Base-by-base conservation (phyloP, 495 filamentous ascomycete species). In the Aspergillus biplanus region DNA sequence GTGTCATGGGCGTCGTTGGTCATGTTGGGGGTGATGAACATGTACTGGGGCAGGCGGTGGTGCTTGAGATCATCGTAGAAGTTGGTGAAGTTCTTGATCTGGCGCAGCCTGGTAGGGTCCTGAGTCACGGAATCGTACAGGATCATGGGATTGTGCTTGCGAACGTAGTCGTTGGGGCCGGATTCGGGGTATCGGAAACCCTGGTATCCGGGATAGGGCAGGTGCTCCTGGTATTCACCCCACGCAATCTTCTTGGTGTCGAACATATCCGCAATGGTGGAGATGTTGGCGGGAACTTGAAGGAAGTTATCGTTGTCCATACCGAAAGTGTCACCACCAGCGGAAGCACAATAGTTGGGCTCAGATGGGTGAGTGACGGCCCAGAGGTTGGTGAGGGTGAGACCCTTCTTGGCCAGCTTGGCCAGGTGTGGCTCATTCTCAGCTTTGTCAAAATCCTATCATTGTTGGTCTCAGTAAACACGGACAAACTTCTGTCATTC, bases 1-100 rank as follows among this genome's bases (percentile, higher is more conserved):
- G 86, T 86, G 72, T 92, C 89, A 66, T 92, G 89, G 33, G 83
- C 90, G 69, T 89, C 87, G 64, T 88, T 85, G 63, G 85, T 80
- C 88, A 91, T 90, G 78, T 91, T 90, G 18, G 89, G 89, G 13
- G 88, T 91, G 61, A 91, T 84, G 75, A 91, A 90, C 62, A 82
- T 82, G 86, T 86, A 90, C 72, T 91, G 89, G 11, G 89, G 89
- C 15, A 92, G 81, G 34, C 73, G 78, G 62, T 85, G 73, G 55
- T 76, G 66, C 48, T 77, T 69, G 15, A 90, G 73, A 63, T 90
- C 89, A 42, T 80, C 66, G 52, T 79, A 74, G 72, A 91, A 90
- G 53, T 78, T 78, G 27, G 84, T 86, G 67, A 89, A 81, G 73
- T 87, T 89, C 80, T 92, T 90, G 75, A 89, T 85, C 53, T 83